Percentiles rank a stretch among this genome's conserved stretches.
phyloP scores from a whole-genome alignment of 768 basidiomycete genomes.

The Dioszegia crocea region DNA sequence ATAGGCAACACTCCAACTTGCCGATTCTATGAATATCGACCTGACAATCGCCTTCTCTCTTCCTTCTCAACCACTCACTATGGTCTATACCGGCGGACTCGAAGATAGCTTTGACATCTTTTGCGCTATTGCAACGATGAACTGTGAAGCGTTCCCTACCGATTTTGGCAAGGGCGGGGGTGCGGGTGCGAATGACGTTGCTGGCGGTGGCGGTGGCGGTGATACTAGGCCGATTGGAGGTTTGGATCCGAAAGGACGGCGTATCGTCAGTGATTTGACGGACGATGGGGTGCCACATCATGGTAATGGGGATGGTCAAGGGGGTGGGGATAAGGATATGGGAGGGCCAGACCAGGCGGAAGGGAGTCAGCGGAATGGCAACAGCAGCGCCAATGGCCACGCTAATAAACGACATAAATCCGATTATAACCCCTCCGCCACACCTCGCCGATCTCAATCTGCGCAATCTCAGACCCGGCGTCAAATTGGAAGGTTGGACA shows the following conservation, averaged over 20 bases:
- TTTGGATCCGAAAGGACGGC: neutral
- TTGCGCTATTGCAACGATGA: conserved; percentile 47
- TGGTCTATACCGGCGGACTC: conserved; percentile 30
- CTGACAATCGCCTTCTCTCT: conserved; percentile 40
- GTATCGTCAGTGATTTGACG: neutral
- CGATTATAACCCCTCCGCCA: too few relatives aligned
- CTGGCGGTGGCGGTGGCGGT: too few relatives aligned
- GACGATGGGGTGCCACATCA: conserved; percentile 11
- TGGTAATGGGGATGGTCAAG: too few relatives aligned
- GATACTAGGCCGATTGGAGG: neutral
- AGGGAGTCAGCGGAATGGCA: conserved; percentile 1
- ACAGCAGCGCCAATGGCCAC: too few relatives aligned
- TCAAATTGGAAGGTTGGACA: neutral
- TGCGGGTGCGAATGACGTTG: too few relatives aligned
- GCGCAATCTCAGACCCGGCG: neutral
- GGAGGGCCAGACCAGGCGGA: neutral
- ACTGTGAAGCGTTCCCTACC: conserved; percentile 35
- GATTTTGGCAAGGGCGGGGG: neutral
- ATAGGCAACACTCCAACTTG: conserved; percentile 42
- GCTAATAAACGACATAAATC: too few relatives aligned
- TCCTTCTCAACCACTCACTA: conserved; percentile 41
- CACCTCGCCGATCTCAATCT: neutral
- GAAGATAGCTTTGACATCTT: conserved; percentile 36
- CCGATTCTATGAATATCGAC: conserved; percentile 38
- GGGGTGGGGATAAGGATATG: neutral